Evolutionary conservation across 2,329 filamentous ascomycete genomes (phyloP), one percentile per base, ranked within the genome.

Genomic region (Fusarium guadeloupense): DNA sequence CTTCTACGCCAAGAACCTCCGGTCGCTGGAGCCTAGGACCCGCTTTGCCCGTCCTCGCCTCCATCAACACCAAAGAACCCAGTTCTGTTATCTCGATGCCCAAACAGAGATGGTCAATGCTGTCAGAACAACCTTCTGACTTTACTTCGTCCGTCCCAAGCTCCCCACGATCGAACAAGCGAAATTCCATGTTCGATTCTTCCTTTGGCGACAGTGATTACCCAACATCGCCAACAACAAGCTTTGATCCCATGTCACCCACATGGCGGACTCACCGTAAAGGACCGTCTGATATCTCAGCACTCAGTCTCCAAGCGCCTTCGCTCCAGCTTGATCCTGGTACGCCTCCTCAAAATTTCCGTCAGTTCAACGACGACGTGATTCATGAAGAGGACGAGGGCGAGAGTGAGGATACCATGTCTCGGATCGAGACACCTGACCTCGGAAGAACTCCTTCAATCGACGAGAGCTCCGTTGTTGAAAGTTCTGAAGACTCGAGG

Each of bases 181-280:
- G 89, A 16, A 85, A 85, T 44, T 92, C 91, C 0, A 80, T 97
- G 40, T 97, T 97, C 69, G 94, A 97, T 72, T 84, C 81, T 16
- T 89, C 91, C 45, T 67, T 68, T 31, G 49, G 56, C 5, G 74
- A 75, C 10, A 65, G 88, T 85, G 93, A 91, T 10, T 83, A 88
- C 41, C 91, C 93, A 1, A 89, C 87, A 1, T 97, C 93, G 31
- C 94, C 95, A 1, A 88, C 90, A 14, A 96, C 92, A 2, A 89
- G 88, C 47, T 79, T 89, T 13, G 85, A 82, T 81, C 90, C 92
- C 3, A 79, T 85, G 68, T 90, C 89, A 35, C 85, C 83, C 2
- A 80, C 80, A 3, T 85, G 85, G 78, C 76, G 75, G 30, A 72
- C 79, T 8, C 84, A 87, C 63, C 78, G 78, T 39, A 89, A 88